Percentiles rank a stretch among this genome's conserved stretches.
phyloP scores from a whole-genome alignment of 805 yeast species.

The Metschnikowia kofuensis region DNA sequence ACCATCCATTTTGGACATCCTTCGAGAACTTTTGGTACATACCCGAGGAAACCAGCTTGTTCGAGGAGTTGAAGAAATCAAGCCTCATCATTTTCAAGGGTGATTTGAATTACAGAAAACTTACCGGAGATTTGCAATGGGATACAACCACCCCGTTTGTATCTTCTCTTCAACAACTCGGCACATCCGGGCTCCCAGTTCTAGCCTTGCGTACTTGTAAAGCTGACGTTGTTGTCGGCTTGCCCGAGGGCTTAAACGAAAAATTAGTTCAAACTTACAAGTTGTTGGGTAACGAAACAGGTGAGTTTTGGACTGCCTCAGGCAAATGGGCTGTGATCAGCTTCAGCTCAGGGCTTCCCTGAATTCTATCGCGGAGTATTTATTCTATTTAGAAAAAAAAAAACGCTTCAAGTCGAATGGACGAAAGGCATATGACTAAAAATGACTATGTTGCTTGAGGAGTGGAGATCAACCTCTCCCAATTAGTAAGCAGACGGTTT shows the following conservation, averaged over 20 bases:
- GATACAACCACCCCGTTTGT: slow-evolving; percentile 71
- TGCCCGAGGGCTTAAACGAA: slow-evolving; percentile 69
- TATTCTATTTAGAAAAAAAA: too few relatives aligned
- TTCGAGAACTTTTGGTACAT: slow-evolving; percentile 74
- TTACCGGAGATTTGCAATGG: slow-evolving; percentile 92
- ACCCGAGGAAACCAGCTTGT: slow-evolving; percentile 60
- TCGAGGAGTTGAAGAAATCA: slow-evolving; percentile 59
- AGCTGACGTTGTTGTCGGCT: slow-evolving; percentile 92
- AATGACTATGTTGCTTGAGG: too few relatives aligned
- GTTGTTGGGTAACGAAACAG: slow-evolving; percentile 54
- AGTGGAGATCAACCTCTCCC: too few relatives aligned
- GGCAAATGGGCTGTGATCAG: slow-evolving; percentile 92
- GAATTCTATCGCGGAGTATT: not conserved
- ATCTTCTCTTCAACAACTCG: slow-evolving; percentile 67
- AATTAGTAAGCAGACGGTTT: too few relatives aligned
- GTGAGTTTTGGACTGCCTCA: slow-evolving; percentile 78
- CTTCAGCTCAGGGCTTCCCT: slow-evolving; percentile 6
- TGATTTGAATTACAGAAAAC: slow-evolving; percentile 90
- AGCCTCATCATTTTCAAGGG: slow-evolving; percentile 85
- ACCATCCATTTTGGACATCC: slow-evolving; percentile 85
- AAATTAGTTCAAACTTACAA: slow-evolving; percentile 61
- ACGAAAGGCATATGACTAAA: too few relatives aligned
- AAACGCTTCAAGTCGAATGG: too few relatives aligned
- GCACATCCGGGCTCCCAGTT: slow-evolving; percentile 54
- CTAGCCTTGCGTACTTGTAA: slow-evolving; percentile 88